phyloP scores from a whole-genome alignment of 192 early-diverging fungal species.

The Entomortierella parvispora region DNA sequence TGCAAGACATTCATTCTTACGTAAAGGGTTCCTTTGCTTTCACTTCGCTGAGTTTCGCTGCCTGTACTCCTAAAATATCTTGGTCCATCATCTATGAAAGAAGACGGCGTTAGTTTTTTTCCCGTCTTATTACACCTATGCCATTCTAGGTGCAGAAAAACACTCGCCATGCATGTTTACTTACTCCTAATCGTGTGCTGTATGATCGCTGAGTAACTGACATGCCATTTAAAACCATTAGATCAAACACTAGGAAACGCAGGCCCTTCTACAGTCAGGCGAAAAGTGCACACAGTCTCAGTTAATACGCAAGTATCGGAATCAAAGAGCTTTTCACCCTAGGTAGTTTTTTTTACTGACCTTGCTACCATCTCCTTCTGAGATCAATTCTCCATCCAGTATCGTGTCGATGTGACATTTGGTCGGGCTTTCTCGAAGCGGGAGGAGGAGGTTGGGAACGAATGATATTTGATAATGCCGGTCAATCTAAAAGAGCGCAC shows the following conservation, averaged over 20 bases:
- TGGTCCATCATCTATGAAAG: constrained; percentile 67
- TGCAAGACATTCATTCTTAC: constrained; percentile 39
- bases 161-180: constrained; percentile 12
- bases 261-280: constrained; percentile 58
- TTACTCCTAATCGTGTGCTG: constrained; percentile 73
- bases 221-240: constrained; percentile 68
- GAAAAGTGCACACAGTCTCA: no score
- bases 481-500: constrained; percentile 62
- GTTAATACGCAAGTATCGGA: no score
- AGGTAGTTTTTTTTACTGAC: constrained; percentile 10
- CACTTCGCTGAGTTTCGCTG: constrained; percentile 48
- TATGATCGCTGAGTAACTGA: constrained; percentile 69
- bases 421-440: constrained; percentile 52
- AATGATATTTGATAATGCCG: constrained; percentile 75
- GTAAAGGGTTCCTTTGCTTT: constrained; percentile 66
- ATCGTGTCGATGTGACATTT: constrained; percentile 73
- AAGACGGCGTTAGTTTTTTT: neutral
- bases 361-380: constrained; percentile 65
- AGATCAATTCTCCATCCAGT: constrained; percentile 81
- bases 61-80: constrained; percentile 63
- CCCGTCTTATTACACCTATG: neutral
- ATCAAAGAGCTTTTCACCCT: no score
- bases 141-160: no score
- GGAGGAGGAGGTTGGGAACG: constrained; percentile 67
- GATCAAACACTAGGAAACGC: constrained; percentile 70